Percentiles rank a stretch among this genome's conserved stretches.
Conservation (phyloP, 176 grass and related monocot genomes). For the Lolium rigidum region DNA sequence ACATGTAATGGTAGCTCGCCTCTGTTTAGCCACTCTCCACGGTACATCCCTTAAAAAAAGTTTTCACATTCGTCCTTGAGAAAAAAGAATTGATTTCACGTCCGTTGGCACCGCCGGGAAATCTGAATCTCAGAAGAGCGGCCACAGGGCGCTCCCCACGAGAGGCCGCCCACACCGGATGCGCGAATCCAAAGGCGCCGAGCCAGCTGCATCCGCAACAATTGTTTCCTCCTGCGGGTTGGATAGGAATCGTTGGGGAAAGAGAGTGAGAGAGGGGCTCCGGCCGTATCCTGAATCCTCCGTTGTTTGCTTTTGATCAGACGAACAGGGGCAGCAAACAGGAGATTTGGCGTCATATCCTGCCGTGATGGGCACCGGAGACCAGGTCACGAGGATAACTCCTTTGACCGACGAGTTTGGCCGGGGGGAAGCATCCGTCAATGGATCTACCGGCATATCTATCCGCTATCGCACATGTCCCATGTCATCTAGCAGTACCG, state of each 20-base stretch:
- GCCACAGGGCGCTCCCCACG: not conserved
- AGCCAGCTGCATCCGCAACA: conserved; percentile 16
- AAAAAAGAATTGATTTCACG: no score
- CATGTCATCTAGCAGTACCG: not conserved
- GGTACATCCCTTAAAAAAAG: no score
- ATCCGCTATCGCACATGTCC: conserved; percentile 12
- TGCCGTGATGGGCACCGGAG: conserved; percentile 5
- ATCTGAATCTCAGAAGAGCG: not conserved
- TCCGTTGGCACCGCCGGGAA: no score
- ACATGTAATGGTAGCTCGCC: no score
- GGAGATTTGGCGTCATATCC: conserved; percentile 31
- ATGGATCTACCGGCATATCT: not conserved
- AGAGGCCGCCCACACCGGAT: not conserved
- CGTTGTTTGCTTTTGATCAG: not conserved
- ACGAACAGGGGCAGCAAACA: not conserved
- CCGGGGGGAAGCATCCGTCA: not conserved
- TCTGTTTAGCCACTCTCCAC: no score
- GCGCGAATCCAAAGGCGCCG: conserved; percentile 25
- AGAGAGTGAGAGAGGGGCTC: not conserved
- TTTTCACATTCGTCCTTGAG: not conserved
- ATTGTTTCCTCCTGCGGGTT: not conserved
- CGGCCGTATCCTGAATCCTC: not conserved
- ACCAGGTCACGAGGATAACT: conserved; percentile 11
- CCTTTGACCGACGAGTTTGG: conserved; percentile 30
- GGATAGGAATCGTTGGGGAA: not conserved